Evolutionary conservation across 2,329 filamentous ascomycete species (phyloP).

Genomic region (Diaporthe vaccinii): DNA sequence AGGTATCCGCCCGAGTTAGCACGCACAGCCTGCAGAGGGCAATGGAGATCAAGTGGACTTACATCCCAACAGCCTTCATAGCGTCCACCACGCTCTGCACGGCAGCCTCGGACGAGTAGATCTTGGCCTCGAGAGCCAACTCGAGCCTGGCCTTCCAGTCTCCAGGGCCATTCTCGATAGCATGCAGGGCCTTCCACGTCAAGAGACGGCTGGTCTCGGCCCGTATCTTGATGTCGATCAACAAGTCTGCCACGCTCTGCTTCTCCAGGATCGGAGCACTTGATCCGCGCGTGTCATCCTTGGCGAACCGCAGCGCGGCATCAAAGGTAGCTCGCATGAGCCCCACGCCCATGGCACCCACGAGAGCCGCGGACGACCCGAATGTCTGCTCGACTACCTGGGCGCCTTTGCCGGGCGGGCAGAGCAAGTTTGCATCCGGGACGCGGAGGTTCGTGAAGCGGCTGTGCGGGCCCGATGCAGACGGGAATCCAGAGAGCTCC

Average conservation of each 20-base stretch:
- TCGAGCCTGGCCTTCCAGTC: conserved; percentile 57
- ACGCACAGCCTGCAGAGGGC: neutral
- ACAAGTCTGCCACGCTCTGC: conserved; percentile 64
- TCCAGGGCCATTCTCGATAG: conserved; percentile 55
- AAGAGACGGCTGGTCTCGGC: conserved; percentile 49
- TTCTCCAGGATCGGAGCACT: conserved; percentile 59
- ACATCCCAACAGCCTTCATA: conserved; percentile 66
- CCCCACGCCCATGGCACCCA: conserved; percentile 67
- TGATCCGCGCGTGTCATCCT: conserved; percentile 60
- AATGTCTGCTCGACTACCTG: conserved; percentile 59
- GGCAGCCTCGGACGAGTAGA: conserved; percentile 62
- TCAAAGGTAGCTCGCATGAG: conserved; percentile 68
- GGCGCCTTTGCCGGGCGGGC: conserved; percentile 57
- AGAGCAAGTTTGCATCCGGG: conserved; percentile 61
- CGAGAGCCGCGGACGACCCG: conserved; percentile 59
- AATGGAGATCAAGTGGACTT: conserved; percentile 30
- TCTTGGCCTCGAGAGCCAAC: conserved; percentile 62
- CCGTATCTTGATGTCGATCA: conserved; percentile 49
- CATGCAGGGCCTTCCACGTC: conserved; percentile 64
- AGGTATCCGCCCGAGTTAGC: neutral
- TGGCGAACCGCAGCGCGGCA: conserved; percentile 63
- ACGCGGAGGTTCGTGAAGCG: conserved; percentile 62
- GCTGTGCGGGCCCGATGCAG: conserved; percentile 63
- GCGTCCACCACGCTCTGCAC: conserved; percentile 61
- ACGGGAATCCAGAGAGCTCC: conserved; percentile 60